A percentile compares a stretch with the other conserved stretches of the same genome.
phyloP scores from a whole-genome alignment of 768 basidiomycete genomes.

The Russula ochroleuca region DNA sequence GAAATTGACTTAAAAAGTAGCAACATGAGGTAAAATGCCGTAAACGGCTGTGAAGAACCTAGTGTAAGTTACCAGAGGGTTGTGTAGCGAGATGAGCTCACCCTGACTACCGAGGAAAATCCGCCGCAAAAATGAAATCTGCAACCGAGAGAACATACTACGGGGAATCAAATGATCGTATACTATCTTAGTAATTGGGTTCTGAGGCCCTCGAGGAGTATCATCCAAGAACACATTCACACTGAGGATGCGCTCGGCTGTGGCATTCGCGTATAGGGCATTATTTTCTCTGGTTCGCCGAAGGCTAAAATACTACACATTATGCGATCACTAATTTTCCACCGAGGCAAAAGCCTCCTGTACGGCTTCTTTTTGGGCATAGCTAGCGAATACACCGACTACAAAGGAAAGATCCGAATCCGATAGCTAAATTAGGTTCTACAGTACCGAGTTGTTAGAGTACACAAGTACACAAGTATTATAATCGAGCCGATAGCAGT shows the following conservation, averaged over 20 bases:
- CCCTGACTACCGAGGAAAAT: neutral
- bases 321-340: neutral
- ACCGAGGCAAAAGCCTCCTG: neutral
- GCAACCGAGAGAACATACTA: no score
- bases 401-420: neutral
- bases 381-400: neutral
- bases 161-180: no score
- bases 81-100: neutral
- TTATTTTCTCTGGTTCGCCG: neutral
- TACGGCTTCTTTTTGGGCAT: neutral
- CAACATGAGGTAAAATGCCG: no score
- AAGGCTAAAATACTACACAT: neutral
- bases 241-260: neutral
- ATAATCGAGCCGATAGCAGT: slow-evolving; percentile 2
- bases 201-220: no score
- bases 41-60: no score
- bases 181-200: no score
- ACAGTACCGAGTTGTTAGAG: slow-evolving; percentile 3
- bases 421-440: neutral
- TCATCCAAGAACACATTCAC: neutral
- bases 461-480: slow-evolving; percentile 19
- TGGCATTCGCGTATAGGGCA: neutral
- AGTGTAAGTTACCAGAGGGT: neutral
- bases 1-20: no score
- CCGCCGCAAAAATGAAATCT: neutral